Conservation (phyloP, 306 rosid genomes). For the Trifolium fragiferum region DNA sequence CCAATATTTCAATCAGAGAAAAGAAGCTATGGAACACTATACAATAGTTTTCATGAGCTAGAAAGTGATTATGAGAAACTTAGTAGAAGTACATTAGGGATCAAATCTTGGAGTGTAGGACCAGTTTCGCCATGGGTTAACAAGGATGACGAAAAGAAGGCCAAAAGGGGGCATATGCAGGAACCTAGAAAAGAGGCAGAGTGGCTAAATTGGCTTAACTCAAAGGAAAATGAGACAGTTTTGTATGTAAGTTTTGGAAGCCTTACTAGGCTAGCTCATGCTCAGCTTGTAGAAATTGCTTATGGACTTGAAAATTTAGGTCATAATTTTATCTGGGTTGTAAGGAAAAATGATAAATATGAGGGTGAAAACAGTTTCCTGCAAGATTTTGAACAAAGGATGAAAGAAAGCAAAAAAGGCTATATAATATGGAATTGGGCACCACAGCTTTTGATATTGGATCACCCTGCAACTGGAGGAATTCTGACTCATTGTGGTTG, state of each 20-base stretch:
- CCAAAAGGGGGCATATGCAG: slow-evolving; percentile 15
- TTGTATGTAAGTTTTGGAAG: slow-evolving; percentile 45
- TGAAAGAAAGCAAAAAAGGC: slow-evolving; percentile 37
- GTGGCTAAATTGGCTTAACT: slow-evolving; percentile 42
- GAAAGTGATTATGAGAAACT: slow-evolving; percentile 42
- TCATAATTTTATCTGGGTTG: slow-evolving; percentile 45
- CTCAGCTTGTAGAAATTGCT: slow-evolving; percentile 43
- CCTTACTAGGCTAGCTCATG: slow-evolving; percentile 26
- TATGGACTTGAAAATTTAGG: slow-evolving; percentile 43
- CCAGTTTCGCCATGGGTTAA: slow-evolving; percentile 42
- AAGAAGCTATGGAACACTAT: slow-evolving; percentile 44
- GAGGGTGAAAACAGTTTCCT: not conserved
- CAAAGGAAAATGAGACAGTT: slow-evolving; percentile 29
- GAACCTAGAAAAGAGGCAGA: not conserved
- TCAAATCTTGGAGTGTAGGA: slow-evolving; percentile 44
- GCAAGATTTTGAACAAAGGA: slow-evolving; percentile 30
- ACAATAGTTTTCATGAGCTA: slow-evolving; percentile 41
- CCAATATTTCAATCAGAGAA: slow-evolving; percentile 31
- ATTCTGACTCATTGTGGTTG: slow-evolving; percentile 48
- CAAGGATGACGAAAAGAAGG: slow-evolving; percentile 26
- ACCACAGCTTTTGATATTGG: too few species aligned
- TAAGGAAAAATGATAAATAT: not conserved
- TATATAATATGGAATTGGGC: slow-evolving; percentile 48
- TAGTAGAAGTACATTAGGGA: slow-evolving; percentile 4
- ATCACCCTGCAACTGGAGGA: slow-evolving; percentile 43